These are phyloP conservation scores for Ceratobasidium sp. DNA, from an alignment of 1,284 basidiomycete species.

Conservation along the genomic window DNA sequence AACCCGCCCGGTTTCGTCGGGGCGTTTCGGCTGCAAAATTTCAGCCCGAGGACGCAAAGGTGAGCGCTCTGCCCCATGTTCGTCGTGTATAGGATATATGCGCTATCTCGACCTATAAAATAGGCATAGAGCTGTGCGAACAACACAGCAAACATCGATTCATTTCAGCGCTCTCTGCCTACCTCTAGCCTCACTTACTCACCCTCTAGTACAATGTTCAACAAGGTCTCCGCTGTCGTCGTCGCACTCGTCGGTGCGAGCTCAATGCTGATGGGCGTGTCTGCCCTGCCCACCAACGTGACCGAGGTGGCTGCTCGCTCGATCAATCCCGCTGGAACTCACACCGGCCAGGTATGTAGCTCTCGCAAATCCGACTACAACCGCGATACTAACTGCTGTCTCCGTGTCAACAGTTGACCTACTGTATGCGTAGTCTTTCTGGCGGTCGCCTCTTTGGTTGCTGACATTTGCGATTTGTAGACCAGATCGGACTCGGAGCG, in stretches of 20 bases:
- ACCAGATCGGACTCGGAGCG: slow-evolving; percentile 28
- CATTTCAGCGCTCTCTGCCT: not conserved
- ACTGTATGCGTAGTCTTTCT: slow-evolving; percentile 26
- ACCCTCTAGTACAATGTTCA: slow-evolving; percentile 25
- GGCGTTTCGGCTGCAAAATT: not conserved
- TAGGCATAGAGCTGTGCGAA: not conserved
- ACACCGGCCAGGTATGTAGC: slow-evolving; percentile 39
- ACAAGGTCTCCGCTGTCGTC: slow-evolving; percentile 14
- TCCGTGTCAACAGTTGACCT: slow-evolving; percentile 12
- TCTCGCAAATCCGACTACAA: not conserved
- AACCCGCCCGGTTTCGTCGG: slow-evolving; percentile 11
- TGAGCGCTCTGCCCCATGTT: no score
- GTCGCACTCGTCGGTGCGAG: slow-evolving; percentile 21
- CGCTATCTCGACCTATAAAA: not conserved
- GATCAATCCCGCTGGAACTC: slow-evolving; percentile 37
- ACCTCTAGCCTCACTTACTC: not conserved
- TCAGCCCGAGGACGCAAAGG: not conserved
- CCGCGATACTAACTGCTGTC: not conserved
- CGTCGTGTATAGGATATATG: not conserved
- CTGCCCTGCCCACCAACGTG: slow-evolving; percentile 36
- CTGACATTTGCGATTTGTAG: not conserved
- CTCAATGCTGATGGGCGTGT: slow-evolving; percentile 19
- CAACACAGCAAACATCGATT: not conserved
- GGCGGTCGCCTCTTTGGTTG: no score
- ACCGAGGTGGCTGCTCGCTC: slow-evolving; percentile 24